phyloP scores from a whole-genome alignment of 169 alveolate genomes.

The Plasmodium gallinaceum region DNA sequence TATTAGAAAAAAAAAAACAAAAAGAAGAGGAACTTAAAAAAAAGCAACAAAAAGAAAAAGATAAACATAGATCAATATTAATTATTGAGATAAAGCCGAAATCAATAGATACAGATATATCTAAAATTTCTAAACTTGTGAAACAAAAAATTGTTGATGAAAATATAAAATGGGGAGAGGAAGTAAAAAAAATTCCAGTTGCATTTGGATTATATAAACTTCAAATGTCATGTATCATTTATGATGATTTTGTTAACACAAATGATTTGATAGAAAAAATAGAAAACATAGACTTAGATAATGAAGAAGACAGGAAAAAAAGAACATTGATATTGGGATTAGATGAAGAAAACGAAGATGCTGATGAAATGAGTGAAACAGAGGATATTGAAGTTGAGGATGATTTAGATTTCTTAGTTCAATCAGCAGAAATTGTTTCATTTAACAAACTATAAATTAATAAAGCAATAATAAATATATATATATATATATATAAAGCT shows the following conservation, averaged over 20 bases:
- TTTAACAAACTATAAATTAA: slow-evolving; percentile 87
- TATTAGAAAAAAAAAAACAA: slow-evolving; percentile 78
- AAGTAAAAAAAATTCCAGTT: slow-evolving; percentile 87
- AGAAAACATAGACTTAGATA: slow-evolving; percentile 86
- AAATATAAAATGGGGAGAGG: slow-evolving; percentile 91
- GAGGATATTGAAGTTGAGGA: slow-evolving; percentile 74
- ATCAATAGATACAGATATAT: slow-evolving; percentile 86
- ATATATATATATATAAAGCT: not conserved
- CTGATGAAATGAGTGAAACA: slow-evolving; percentile 81
- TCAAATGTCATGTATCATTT: slow-evolving; percentile 89
- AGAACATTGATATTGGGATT: slow-evolving; percentile 59
- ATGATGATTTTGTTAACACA: slow-evolving; percentile 90
- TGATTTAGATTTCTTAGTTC: slow-evolving; percentile 87
- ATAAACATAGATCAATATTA: slow-evolving; percentile 86
- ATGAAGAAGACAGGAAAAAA: slow-evolving; percentile 86
- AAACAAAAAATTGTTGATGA: slow-evolving; percentile 85
- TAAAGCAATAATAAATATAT: not conserved
- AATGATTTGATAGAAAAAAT: slow-evolving; percentile 86
- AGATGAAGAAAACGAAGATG: slow-evolving; percentile 82
- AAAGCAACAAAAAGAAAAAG: slow-evolving; percentile 84
- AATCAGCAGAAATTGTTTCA: slow-evolving; percentile 89
- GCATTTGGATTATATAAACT: slow-evolving; percentile 90
- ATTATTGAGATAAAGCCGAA: slow-evolving; percentile 90
- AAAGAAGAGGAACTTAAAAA: slow-evolving; percentile 88
- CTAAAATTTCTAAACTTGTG: slow-evolving; percentile 84